Base-by-base conservation (phyloP, 2,329 filamentous ascomycete species). In the Colletotrichum sp. region DNA sequence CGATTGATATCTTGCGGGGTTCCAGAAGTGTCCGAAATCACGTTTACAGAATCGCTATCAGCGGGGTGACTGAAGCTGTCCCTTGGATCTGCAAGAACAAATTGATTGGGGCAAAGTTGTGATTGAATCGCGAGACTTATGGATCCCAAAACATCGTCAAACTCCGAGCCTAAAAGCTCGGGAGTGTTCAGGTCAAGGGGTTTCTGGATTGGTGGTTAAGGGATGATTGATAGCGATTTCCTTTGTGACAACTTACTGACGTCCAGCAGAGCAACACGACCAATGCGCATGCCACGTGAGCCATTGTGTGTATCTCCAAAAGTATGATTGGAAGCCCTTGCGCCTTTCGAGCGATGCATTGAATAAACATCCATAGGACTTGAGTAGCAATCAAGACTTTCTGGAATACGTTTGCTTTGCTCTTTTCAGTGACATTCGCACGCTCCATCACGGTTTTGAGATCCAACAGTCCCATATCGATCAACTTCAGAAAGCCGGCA, bases 381-480 rank as follows among this genome's bases (percentile, higher is more conserved):
- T 88, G 86, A 4, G 84, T 68, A 26, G 83, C 78, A 2, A 86
- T 83, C 3, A 88, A 64, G 0, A 76, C 55, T 75, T 86, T 86
- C 8, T 84, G 80, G 8, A 86, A 71, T 1, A 72, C 76, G 30
- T 85, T 80, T 3, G 81, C 82, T 71, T 87, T 87, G 77, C 83
- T 86, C 30, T 83, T 83, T 55, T 86, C 84, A 60, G 78, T 68
- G 6, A 86, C 83, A 13, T 81, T 60, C 2, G 72, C 55, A 1
- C 30, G 18, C 8, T 34, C n/a, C 0, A 77, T 16, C n/a, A 34
- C 16, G 5, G 66, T 6, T 34, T 36, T 3, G 3, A 55, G 7
- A 7, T 66, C 60, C 13, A 65, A 21, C 7, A 64, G 64, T 13
- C 18, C 57, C 12, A 30, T 21, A 6, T 60, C 39, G 3, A 78